These are phyloP conservation scores for Candida buenavistaensis DNA, from an alignment of 1,139 yeast species.

Conservation along the genomic window DNA sequence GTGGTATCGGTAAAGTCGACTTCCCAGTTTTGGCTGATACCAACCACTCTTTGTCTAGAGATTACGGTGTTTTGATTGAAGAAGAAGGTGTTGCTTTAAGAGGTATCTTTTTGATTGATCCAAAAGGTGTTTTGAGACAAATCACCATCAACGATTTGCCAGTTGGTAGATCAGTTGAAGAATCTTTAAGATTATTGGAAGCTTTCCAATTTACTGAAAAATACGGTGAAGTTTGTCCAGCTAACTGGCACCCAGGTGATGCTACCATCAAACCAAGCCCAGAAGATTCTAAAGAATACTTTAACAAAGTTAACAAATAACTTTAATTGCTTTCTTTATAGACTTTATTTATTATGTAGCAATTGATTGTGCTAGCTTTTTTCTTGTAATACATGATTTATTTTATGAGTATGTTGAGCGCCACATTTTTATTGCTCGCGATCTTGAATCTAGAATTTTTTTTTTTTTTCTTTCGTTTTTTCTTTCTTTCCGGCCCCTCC, in stretches of 20 bases:
- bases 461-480: not conserved
- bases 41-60: constrained; percentile 90
- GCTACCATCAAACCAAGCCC: constrained; percentile 93
- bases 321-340: not conserved
- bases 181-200: constrained; percentile 94
- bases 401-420: not conserved
- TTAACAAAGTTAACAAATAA: constrained; percentile 52
- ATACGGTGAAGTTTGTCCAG: constrained; percentile 98
- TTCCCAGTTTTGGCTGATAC: constrained; percentile 95
- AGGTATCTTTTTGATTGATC: constrained; percentile 97
- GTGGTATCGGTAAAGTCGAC: constrained; percentile 95
- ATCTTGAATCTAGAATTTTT: not conserved
- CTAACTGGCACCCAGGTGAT: constrained; percentile 98
- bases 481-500: too few species aligned
- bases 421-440: not conserved
- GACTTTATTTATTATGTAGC: not conserved
- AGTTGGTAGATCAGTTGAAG: constrained; percentile 98
- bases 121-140: constrained; percentile 92
- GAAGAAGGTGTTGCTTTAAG: constrained; percentile 96
- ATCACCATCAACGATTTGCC: constrained; percentile 97
- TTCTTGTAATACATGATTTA: too few species aligned
- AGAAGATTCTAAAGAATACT: constrained; percentile 79
- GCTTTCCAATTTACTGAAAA: constrained; percentile 99
- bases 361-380: too few species aligned
- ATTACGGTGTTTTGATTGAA: constrained; percentile 95